Base-by-base conservation (phyloP, 2,329 filamentous ascomycete genomes). In the Aspergillus neoniger region DNA sequence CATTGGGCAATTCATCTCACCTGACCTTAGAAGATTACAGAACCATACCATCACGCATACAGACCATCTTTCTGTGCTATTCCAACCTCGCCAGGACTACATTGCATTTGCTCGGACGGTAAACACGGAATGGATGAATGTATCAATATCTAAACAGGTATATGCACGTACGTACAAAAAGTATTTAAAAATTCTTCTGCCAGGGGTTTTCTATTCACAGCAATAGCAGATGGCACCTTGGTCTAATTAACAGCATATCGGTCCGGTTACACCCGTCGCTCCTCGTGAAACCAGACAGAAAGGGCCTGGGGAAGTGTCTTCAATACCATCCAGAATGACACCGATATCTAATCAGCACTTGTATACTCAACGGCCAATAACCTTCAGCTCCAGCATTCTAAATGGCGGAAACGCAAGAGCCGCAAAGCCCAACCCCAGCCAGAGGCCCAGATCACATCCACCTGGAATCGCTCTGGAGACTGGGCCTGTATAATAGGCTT, bases 401-500 rank as follows among this genome's bases (percentile, higher is more conserved):
- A 79, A 59, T 2, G 70, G 69, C 3, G 76, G 74, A 64, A 76
- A 79, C 0, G 65, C 66, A 21, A 75, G 23, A 30, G 67, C 69
- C 0, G 77, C 72, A 63, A 78, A 78, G 8, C 68, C 69, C 14
- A 72, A 68, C 1, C 67, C 74, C 15, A 76, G 64, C 74, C 75
- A 77, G 4, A 76, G 65, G 1, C 77, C 77, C 58, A 78, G 50
- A 57, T 79, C 76, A 36, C 71, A 70, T 2, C 74, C 76, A 8
- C 70, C 69, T 1, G 67, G 62, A 28, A 76, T 67, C 32, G 61
- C 51, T 32, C 66, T 63, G 36, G 76, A 76, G 53, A 79, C 64
- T 2, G 76, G 73, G 1, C 77, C 77, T 10, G 68, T 68, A 58
- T 75, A 79, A 63, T 76, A 79, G 14, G 70, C 65, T 71, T 79